Evolutionary conservation across 2,329 filamentous ascomycete genomes (phyloP).

Genomic region (Trichoderma endophyticum): DNA sequence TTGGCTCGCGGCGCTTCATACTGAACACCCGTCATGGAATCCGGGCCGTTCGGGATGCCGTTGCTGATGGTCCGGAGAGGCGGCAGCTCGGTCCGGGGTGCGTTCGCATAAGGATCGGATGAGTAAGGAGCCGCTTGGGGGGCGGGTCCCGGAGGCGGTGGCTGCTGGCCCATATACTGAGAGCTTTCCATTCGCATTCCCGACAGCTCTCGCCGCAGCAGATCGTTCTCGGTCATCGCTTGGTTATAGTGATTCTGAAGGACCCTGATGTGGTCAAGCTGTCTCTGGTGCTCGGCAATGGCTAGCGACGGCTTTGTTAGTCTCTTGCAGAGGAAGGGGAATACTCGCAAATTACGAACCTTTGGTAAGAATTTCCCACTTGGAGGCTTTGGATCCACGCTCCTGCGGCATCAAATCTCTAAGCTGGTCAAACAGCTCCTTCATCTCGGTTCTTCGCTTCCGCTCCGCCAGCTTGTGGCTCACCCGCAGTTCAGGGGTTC

Average conservation of each 20-base stretch:
- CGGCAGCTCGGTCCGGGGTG: constrained; percentile 51
- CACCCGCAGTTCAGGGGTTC: constrained; percentile 76
- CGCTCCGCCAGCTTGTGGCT: constrained; percentile 84
- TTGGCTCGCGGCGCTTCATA: constrained; percentile 52
- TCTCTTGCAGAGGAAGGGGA: neutral
- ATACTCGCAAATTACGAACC: constrained; percentile 48
- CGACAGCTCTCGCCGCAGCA: constrained; percentile 49
- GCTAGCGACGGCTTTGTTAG: constrained; percentile 39
- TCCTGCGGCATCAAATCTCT: constrained; percentile 76
- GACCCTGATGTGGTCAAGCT: constrained; percentile 46
- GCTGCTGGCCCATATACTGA: constrained; percentile 38
- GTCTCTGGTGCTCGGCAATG: constrained; percentile 59
- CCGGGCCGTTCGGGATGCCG: constrained; percentile 44
- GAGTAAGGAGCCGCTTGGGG: constrained; percentile 28
- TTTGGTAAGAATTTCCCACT: constrained; percentile 86
- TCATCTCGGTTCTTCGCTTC: constrained; percentile 84
- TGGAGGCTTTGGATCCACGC: constrained; percentile 79
- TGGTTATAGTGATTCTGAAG: constrained; percentile 46
- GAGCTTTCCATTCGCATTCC: constrained; percentile 46
- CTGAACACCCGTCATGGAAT: constrained; percentile 65
- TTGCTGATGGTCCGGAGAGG: constrained; percentile 53
- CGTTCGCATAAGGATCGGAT: constrained; percentile 31
- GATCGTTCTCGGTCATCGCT: constrained; percentile 43
- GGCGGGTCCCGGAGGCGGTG: constrained; percentile 25
- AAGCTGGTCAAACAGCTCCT: constrained; percentile 78